Conservation (phyloP, 2,329 filamentous ascomycete genomes). For the Chrysoporthe deuterocubensis region DNA sequence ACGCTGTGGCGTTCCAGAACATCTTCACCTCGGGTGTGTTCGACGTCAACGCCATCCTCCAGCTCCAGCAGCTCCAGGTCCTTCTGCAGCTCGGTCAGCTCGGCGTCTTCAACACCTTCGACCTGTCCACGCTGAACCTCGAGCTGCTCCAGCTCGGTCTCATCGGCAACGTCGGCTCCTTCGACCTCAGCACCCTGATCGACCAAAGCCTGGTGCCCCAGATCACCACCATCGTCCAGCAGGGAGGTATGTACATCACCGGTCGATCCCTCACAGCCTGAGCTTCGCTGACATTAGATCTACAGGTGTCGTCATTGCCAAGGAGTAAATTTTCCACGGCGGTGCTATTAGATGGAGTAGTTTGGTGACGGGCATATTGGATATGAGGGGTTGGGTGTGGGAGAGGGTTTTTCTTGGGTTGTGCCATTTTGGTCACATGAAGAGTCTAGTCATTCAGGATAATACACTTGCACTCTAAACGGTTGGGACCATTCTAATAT, state of each 20-base stretch:
- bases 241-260: slow-evolving; percentile 18
- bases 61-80: slow-evolving; percentile 47
- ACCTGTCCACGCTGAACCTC: slow-evolving; percentile 35
- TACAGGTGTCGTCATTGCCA: background rate
- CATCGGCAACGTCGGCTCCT: slow-evolving; percentile 33
- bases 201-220: slow-evolving; percentile 32
- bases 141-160: slow-evolving; percentile 36
- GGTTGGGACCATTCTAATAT: slow-evolving; percentile 5
- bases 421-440: slow-evolving; percentile 17
- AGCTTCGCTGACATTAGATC: background rate
- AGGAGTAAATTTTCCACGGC: slow-evolving; percentile 6
- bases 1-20: slow-evolving; percentile 47
- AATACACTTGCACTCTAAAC: slow-evolving; percentile 20
- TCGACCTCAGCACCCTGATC: slow-evolving; percentile 35
- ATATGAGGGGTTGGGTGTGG: background rate
- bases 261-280: no score
- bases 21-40: slow-evolving; percentile 48
- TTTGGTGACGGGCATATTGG: background rate
- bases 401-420: slow-evolving; percentile 7
- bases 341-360: background rate
- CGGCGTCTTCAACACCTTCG: slow-evolving; percentile 37
- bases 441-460: slow-evolving; percentile 17
- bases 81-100: slow-evolving; percentile 41
- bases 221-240: slow-evolving; percentile 30
- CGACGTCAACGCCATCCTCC: slow-evolving; percentile 45